These are phyloP conservation scores for Zasmidium cellare DNA, from an alignment of 2,329 filamentous ascomycete genomes.

Conservation along the genomic window DNA sequence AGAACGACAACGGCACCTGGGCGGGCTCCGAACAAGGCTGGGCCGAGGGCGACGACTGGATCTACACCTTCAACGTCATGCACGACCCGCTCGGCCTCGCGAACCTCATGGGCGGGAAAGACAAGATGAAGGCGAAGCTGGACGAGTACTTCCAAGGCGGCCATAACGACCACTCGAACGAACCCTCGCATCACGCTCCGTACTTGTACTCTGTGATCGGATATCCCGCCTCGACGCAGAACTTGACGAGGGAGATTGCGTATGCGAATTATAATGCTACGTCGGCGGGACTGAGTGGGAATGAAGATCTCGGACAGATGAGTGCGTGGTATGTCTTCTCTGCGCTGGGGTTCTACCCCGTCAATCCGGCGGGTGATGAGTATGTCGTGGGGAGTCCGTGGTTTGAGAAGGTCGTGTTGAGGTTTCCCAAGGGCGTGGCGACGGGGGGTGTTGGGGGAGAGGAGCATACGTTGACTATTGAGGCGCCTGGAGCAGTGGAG, in stretches of 20 bases:
- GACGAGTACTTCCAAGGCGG: conserved; percentile 48
- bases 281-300: conserved; percentile 47
- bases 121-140: conserved; percentile 43
- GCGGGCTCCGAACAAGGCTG: conserved; percentile 47
- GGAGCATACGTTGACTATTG: conserved; percentile 40
- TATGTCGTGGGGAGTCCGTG: conserved; percentile 50
- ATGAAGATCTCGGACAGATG: conserved; percentile 54
- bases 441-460: conserved; percentile 28
- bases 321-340: conserved; percentile 53
- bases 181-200: conserved; percentile 51
- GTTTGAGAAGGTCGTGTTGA: conserved; percentile 46
- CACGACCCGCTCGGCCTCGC: conserved; percentile 48
- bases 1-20: conserved; percentile 50
- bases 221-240: conserved; percentile 40
- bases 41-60: conserved; percentile 53
- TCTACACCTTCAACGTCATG: conserved; percentile 53
- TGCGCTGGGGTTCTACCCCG: conserved; percentile 49
- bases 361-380: conserved; percentile 47
- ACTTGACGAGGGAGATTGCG: conserved; percentile 41
- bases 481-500: conserved; percentile 42
- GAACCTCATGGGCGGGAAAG: conserved; percentile 39
- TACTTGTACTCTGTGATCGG: conserved; percentile 50
- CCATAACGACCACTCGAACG: conserved; percentile 51
- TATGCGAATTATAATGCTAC: conserved; percentile 49
- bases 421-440: conserved; percentile 36